Evolutionary conservation across 1,139 yeast genomes (phyloP), one percentile per base, ranked within the genome.

Genomic region (Pneumocystis canis): DNA sequence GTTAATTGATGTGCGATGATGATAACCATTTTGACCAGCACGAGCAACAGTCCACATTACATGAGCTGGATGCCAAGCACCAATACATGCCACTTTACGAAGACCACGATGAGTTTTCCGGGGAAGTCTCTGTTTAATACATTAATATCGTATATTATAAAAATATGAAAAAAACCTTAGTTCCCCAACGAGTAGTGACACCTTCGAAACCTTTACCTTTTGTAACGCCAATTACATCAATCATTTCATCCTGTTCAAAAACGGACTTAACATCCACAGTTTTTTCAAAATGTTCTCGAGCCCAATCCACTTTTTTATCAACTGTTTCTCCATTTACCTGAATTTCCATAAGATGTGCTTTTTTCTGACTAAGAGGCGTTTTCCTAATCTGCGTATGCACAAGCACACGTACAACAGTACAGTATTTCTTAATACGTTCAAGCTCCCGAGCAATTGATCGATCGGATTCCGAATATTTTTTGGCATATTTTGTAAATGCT

Each of bases 141-240:
- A 25, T 47, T 11, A 47, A n/a, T 9, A n/a, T 7, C 25, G 25
- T 20, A 25, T 25, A 25, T 47, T 9, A 16, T 14, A 47, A 25
- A 25, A 25, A 47, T 11, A 47, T 5, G 3, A 5, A 47, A 47
- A 2, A 47, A 47, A 47, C 54, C 54, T 31, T 47, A 25, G 54
- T 47, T 47, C 54, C 54, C 54, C 54, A 35, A 88, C 99, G 89
- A 89, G 89, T 96, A 83, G 98, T 94, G 75, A 90, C 97, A 89
- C 99, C 99, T 82, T 90, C 98, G 88, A 87, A 89, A 84, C 99
- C 99, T 84, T 92, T 95, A 92, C 99, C 99, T 85, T 87, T 90
- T 85, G 98, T 94, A 78, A 94, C 96, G 76, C 97, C 99, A 77
- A 90, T 85, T 75, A 89, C 97, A 76, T 92, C 99, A 76, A 92